These are phyloP conservation scores for Sporothrix pseudoabietina DNA, from an alignment of 2,329 filamentous ascomycete species.

Conservation along the genomic window DNA sequence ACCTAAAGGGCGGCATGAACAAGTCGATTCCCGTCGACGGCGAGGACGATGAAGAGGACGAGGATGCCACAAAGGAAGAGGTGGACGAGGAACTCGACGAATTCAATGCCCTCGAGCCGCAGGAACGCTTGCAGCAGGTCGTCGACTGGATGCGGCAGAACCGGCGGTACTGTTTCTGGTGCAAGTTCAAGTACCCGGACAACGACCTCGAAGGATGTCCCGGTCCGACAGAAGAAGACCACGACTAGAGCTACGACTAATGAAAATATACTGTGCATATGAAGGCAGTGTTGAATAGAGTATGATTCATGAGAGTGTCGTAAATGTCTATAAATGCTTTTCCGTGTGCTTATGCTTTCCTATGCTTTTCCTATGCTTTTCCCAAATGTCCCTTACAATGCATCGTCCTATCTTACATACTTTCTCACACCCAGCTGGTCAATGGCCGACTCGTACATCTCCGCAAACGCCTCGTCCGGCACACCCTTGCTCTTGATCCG, in stretches of 20 bases:
- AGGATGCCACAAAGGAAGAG: constrained; percentile 60
- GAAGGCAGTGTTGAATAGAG: neutral
- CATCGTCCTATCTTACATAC: constrained; percentile 5
- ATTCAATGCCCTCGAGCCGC: constrained; percentile 69
- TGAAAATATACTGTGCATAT: neutral
- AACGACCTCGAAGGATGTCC: constrained; percentile 83
- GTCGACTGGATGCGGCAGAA: constrained; percentile 69
- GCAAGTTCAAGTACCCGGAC: constrained; percentile 79
- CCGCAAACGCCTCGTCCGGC: constrained; percentile 34
- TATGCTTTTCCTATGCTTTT: neutral
- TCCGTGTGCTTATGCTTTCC: neutral
- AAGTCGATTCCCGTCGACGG: constrained; percentile 50
- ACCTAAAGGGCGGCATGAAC: constrained; percentile 38
- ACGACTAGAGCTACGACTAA: constrained; percentile 48
- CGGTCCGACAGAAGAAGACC: constrained; percentile 82
- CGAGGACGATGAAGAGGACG: constrained; percentile 61
- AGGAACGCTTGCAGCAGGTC: constrained; percentile 67
- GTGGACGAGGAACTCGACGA: constrained; percentile 84
- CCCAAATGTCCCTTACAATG: neutral
- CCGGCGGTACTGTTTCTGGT: constrained; percentile 93
- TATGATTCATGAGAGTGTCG: constrained; percentile 19
- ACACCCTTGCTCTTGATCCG: constrained; percentile 30
- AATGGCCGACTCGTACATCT: constrained; percentile 36
- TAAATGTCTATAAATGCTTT: neutral
- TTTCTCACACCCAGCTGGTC: constrained; percentile 40